Base-by-base conservation (phyloP, 2,329 filamentous ascomycete genomes). In the Calonectria ilicicola region DNA sequence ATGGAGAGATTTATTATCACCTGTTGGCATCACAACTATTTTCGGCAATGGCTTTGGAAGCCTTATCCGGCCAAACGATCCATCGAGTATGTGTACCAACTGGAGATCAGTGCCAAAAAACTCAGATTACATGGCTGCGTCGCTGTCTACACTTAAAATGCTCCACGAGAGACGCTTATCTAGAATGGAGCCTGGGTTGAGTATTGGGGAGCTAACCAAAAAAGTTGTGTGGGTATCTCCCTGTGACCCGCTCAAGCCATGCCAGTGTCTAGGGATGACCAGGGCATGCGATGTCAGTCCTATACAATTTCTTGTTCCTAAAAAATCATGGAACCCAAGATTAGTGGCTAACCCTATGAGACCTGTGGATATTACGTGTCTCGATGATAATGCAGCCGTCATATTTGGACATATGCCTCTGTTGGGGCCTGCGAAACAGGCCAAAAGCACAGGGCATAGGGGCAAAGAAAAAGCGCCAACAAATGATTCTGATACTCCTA, bases 251-350 rank as follows among this genome's bases (percentile, higher is more conserved):
- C 62, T 65, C 1, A 0, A 19, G 12, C 5, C 27, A 0, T 75
- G 72, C 2, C 64, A 32, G 3, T 75, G 74, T 3, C 2, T 49
- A 15, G 8, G 40, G 6, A 21, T 8, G 19, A 19, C 29, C 14
- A 19, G n/a, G 2, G 56, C 17, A 21, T 67, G 68, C 10, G n/a
- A 47, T 2, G 44, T 65, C 2, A 65, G 23, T 15, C 74, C 74
- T 2, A 70, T 75, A 1, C 74, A 75, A 1, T 68, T 75, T 3
- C 56, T 75, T 12, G 15, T 47, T 5, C 17, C 58, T 3, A 75
- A 60, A 0, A 75, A 8, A 35, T 75, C 66, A 40, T 73, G 74
- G 74, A 29, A 63, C 17, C 38, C 58, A 2, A 46, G 38, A 32
- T 27, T 46, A n/a, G 15, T n/a, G 23, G 19, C 56, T 38, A 40